Evolutionary conservation across 2,329 filamentous ascomycete species (phyloP).

Genomic region (Periconia sp.): DNA sequence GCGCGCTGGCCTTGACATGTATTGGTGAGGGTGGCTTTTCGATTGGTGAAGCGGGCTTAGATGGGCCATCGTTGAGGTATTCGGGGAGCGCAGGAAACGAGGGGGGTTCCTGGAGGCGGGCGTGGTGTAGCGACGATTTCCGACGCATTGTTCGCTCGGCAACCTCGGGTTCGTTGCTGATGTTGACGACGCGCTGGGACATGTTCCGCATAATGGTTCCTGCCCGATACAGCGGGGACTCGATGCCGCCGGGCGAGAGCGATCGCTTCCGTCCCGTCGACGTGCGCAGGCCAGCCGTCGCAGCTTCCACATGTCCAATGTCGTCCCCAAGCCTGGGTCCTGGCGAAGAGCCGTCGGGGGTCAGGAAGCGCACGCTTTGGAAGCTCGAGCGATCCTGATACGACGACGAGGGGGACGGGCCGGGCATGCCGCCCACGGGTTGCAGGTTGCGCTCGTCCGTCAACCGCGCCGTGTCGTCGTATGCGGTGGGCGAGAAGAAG

Average conservation of each 20-base stretch:
- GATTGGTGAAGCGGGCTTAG: constrained; percentile 36
- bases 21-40: constrained; percentile 48
- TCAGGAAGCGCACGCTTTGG: constrained; percentile 61
- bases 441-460: constrained; percentile 63
- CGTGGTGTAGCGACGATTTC: constrained; percentile 63
- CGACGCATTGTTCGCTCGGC: constrained; percentile 74
- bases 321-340: constrained; percentile 66
- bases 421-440: constrained; percentile 57
- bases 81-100: constrained; percentile 59
- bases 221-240: constrained; percentile 56
- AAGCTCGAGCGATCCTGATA: constrained; percentile 59
- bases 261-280: constrained; percentile 56
- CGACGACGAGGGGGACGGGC: constrained; percentile 48
- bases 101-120: constrained; percentile 59
- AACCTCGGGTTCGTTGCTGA: constrained; percentile 89
- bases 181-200: constrained; percentile 96
- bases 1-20: constrained; percentile 43
- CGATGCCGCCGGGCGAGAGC: constrained; percentile 51
- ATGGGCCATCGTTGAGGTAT: constrained; percentile 52
- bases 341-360: constrained; percentile 48
- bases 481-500: constrained; percentile 59
- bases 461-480: constrained; percentile 65
- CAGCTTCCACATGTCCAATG: constrained; percentile 64
- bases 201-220: constrained; percentile 68
- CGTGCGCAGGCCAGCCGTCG: constrained; percentile 29